Base-by-base conservation (phyloP, 2,329 filamentous ascomycete genomes). In the Pseudocercospora vitis region DNA sequence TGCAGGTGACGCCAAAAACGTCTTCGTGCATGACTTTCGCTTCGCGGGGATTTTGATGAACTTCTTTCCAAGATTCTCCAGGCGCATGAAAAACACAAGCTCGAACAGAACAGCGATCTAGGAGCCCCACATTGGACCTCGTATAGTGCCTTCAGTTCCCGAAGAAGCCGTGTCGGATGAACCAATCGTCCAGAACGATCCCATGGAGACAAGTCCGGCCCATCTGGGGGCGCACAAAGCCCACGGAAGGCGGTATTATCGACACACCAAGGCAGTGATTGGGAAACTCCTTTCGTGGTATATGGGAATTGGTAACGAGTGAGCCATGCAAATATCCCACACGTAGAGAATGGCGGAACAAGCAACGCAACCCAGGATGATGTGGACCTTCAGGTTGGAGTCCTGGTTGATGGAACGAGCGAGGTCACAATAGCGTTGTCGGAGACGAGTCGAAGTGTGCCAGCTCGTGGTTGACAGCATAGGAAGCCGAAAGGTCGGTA, bases 401-500 rank as follows among this genome's bases (percentile, higher is more conserved):
- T 83, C 80, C 78, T 78, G 81, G 57, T 83, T 82, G 65, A 82
- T 71, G 65, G 83, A 79, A 0, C 78, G 73, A 2, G 77, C 80
- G 53, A 82, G 68, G 49, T n/a, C n/a, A n/a, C 74, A 70, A 57
- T 79, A 79, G 8, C 73, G 79, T n/a, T 75, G 69, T 12, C 80
- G 73, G 32, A 81, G 64, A 50, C 75, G 76, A 0, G 80, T 83
- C 2, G 80, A 76, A 16, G 81, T 74, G 68, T 79, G 81, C 23
- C 81, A 70, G 11, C 78, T 81, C 80, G 83, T 83, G 61, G 78
- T 81, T 4, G 83, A 68, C 5, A 83, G 71, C 52, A 83, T 70
- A 59, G n/a, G n/a, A 83, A 82, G 68, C 82, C 82, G 52, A 83
- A 74, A 1, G 79, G 82, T 14, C 80, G 79, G 45, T 82, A 83